A percentile compares a stretch with the other conserved stretches of the same genome.
Evolutionary conservation across 2,329 filamentous ascomycete genomes (phyloP).

Genomic region (Ophioceras dolichostomum): DNA sequence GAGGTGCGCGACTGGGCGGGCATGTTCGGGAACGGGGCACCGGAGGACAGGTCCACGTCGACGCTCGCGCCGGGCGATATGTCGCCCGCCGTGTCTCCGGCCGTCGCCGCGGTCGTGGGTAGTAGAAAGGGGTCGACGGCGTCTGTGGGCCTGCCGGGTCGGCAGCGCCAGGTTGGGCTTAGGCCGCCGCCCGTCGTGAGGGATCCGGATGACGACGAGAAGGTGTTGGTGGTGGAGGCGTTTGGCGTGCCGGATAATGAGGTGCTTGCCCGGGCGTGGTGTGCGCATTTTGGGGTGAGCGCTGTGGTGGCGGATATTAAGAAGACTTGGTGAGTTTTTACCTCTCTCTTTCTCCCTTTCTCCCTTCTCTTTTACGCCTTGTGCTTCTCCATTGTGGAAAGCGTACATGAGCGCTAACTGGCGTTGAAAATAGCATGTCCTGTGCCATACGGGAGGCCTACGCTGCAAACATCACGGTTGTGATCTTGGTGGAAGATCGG

Average conservation of each 20-base stretch:
- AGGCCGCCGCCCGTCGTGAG: slow-evolving; percentile 7
- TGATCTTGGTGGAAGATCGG: slow-evolving; percentile 54
- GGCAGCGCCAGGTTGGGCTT: background rate
- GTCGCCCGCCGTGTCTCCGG: slow-evolving; percentile 5
- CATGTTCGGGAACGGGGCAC: slow-evolving; percentile 18
- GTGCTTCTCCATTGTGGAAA: too few relatives aligned
- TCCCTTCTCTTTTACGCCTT: background rate
- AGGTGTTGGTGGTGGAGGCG: slow-evolving; percentile 60
- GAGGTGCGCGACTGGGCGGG: slow-evolving; percentile 54
- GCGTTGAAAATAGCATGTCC: slow-evolving; percentile 53
- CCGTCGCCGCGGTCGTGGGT: slow-evolving; percentile 5
- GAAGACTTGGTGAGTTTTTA: slow-evolving; percentile 48
- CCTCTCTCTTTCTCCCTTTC: background rate
- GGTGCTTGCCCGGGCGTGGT: slow-evolving; percentile 66
- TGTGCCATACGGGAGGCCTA: slow-evolving; percentile 67
- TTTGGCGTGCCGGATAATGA: slow-evolving; percentile 66
- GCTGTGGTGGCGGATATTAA: slow-evolving; percentile 58
- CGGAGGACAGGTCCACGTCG: background rate
- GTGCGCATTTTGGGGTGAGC: slow-evolving; percentile 60
- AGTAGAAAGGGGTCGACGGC: too few relatives aligned
- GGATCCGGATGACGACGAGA: slow-evolving; percentile 42
- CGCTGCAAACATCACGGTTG: slow-evolving; percentile 59
- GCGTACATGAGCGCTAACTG: too few relatives aligned
- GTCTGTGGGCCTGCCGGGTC: too few relatives aligned
- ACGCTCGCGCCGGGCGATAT: slow-evolving; percentile 9